phyloP scores from a whole-genome alignment of 306 rosid species.

The Dalbergia oliveri region DNA sequence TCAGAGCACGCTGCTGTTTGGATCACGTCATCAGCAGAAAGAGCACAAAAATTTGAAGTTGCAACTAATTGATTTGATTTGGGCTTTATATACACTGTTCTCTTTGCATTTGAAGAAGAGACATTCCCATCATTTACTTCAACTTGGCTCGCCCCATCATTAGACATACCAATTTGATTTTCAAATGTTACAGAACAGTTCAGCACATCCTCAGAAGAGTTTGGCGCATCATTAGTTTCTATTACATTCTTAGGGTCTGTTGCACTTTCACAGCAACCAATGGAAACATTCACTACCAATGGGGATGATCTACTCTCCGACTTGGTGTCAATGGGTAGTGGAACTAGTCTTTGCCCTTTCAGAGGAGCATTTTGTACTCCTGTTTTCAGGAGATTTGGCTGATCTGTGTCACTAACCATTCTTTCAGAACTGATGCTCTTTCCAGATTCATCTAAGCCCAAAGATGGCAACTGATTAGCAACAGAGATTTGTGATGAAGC shows the following conservation, averaged over 20 bases:
- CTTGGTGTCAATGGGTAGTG: constrained; percentile 50
- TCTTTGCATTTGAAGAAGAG: constrained; percentile 58
- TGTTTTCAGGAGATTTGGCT: constrained; percentile 44
- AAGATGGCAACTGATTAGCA: constrained; percentile 48
- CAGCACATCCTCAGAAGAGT: constrained; percentile 51
- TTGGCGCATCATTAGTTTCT: constrained; percentile 52
- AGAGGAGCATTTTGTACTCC: constrained; percentile 51
- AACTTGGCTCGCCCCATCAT: constrained; percentile 55
- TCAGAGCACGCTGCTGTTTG: constrained; percentile 63
- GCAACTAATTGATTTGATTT: constrained; percentile 92
- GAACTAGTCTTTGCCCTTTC: constrained; percentile 57
- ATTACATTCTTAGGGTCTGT: constrained; percentile 52
- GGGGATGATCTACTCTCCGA: constrained; percentile 55
- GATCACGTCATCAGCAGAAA: constrained; percentile 58
- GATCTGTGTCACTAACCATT: constrained; percentile 53
- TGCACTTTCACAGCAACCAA: constrained; percentile 54
- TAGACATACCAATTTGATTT: constrained; percentile 54
- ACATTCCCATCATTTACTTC: constrained; percentile 55
- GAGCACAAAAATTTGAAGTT: constrained; percentile 66
- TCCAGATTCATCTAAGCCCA: constrained; percentile 55
- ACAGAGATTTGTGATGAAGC: constrained; percentile 56
- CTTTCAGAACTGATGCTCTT: constrained; percentile 54
- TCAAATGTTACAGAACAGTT: constrained; percentile 55
- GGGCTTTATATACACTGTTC: constrained; percentile 74
- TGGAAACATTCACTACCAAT: constrained; percentile 50